Evolutionary conservation across 1,284 basidiomycete species (phyloP), one percentile per base, ranked within the genome.

Genomic region (Omphalotus olearius): DNA sequence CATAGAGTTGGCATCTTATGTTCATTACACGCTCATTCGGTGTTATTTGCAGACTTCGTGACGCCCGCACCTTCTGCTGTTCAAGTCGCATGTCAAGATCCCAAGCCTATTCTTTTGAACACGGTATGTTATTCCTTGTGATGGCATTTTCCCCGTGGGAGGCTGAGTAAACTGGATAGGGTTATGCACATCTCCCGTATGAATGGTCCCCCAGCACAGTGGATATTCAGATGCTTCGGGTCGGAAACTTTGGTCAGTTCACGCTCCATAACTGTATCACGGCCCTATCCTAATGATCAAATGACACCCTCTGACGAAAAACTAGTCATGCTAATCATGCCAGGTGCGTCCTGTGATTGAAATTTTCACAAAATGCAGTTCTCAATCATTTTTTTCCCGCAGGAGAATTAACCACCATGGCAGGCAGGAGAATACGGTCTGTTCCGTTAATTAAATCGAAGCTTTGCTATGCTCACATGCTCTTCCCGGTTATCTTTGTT

Each of bases 51-150:
- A 79, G 80, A 78, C 57, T 79, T 74, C n/a, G 65, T 92, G 47
- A 91, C 87, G 6, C 83, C 86, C 18, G 45, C 64, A 1, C 84
- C 87, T 0, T 72, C 72, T 18, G 65, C 71, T 49, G 76, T 78
- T 50, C 88, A 93, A 62, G 71, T 76, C 52, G 79, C 76, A 13
- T 92, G 91, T 65, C 91, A 93, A 51, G 67, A 70, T 59, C 88
- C 89, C n/a, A 92, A 92, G 66, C 86, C 88, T 4, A 85, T 93
- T 60, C 68, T 93, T 18, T 69, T 90, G 26, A 85, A 91, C 62
- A 83, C 81, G 33, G 83, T 84, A 61, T 39, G 76, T 69, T 40
- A n/a, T 40, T 18, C 47, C 36, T 35, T 40, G 43, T 47, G 28
- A 51, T 52, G 33, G 38, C 50, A 40, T 51, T 42, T 45, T 48